Conservation (phyloP, 1,284 basidiomycete species). For the Ustilago cynodontis region DNA sequence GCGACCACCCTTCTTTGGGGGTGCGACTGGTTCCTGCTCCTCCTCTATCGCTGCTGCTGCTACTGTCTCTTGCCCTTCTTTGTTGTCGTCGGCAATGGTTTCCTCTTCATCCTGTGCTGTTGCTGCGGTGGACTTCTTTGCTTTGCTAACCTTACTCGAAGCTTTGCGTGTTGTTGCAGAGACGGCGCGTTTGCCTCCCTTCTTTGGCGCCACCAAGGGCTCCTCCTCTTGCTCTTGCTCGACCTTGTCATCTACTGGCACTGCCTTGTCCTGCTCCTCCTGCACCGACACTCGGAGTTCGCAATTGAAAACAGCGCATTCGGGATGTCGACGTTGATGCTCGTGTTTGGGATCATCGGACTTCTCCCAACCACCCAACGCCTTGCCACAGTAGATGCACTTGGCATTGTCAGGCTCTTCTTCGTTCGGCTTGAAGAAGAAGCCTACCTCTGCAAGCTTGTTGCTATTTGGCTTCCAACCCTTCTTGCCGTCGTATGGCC, state of each 20-base stretch:
- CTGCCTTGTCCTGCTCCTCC: constrained; percentile 1
- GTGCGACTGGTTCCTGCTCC: constrained; percentile 16
- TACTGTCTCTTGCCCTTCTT: neutral
- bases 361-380: constrained; percentile 69
- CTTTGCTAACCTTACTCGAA: constrained; percentile 25
- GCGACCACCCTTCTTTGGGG: constrained; percentile 26
- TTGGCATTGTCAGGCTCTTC: constrained; percentile 65
- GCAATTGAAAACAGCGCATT: constrained; percentile 68
- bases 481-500: constrained; percentile 68
- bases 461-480: constrained; percentile 69
- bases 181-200: constrained; percentile 36
- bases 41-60: neutral
- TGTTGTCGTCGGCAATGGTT: neutral
- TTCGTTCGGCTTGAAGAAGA: constrained; percentile 62
- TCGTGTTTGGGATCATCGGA: constrained; percentile 68
- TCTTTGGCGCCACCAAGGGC: constrained; percentile 6
- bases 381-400: constrained; percentile 67
- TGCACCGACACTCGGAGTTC: constrained; percentile 19
- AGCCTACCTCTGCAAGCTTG: constrained; percentile 68
- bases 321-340: constrained; percentile 61
- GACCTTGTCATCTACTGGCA: constrained; percentile 3
- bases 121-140: constrained; percentile 15
- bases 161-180: constrained; percentile 36
- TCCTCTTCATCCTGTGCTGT: constrained; percentile 13
- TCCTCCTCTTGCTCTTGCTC: constrained; percentile 8